Percentiles rank a stretch among this genome's conserved stretches.
These are phyloP conservation scores for Dicorynia guianensis DNA, from an alignment of 306 rosid species.

Conservation along the genomic window DNA sequence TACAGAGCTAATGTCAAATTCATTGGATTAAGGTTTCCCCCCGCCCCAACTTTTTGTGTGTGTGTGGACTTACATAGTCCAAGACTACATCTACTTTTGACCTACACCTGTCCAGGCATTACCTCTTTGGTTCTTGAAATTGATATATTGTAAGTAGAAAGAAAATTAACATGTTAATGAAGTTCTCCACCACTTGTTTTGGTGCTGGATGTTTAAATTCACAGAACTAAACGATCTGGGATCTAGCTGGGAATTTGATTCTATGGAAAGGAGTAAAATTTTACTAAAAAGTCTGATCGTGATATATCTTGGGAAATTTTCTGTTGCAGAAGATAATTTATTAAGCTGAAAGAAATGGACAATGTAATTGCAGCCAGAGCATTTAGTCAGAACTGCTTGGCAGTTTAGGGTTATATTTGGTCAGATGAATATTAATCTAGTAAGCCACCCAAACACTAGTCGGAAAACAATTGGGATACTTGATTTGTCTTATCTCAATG, in stretches of 20 bases:
- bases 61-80: neutral
- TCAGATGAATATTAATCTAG: constrained; percentile 19
- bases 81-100: neutral
- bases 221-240: constrained; percentile 34
- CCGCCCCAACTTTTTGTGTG: no score
- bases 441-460: constrained; percentile 7
- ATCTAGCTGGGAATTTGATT: constrained; percentile 3
- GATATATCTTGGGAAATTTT: constrained; percentile 17
- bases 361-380: neutral
- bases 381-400: neutral
- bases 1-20: neutral
- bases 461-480: neutral
- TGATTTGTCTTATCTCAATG: constrained; percentile 23
- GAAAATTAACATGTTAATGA: constrained; percentile 36
- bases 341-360: constrained; percentile 13
- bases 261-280: neutral
- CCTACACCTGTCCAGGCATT: constrained; percentile 8
- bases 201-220: constrained; percentile 18
- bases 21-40: neutral
- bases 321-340: constrained; percentile 10
- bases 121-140: constrained; percentile 25
- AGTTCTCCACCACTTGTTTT: constrained; percentile 27
- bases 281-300: constrained; percentile 16
- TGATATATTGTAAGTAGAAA: constrained; percentile 31
- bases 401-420: constrained; percentile 18